Evolutionary conservation across 2,329 filamentous ascomycete genomes (phyloP), one percentile per base, ranked within the genome.

Genomic region (Lecanicillium sp.): DNA sequence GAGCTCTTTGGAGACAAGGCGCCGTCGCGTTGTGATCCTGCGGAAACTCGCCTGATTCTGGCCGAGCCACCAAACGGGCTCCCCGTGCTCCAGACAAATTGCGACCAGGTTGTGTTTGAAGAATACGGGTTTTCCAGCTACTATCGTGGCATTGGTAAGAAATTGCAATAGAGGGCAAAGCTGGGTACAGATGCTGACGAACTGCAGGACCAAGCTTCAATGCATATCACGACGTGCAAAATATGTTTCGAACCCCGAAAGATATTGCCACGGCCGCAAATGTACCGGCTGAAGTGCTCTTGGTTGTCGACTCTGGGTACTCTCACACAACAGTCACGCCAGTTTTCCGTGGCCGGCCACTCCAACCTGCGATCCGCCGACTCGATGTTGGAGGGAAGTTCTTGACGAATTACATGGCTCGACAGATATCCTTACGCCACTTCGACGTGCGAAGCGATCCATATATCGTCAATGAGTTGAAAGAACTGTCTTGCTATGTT

Each of bases 51-150:
- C 34, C 64, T 98, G 41, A 65, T 98, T 4, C 72, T 97, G 36
- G 80, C 85, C 2, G 92, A 98, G 60, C 84, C 87, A 33, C 83
- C 88, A 4, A 95, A 94, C 61, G 80, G 82, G 4, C 72, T 94
- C 40, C 80, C 83, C 1, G 79, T 80, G 11, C 64, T 98, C 46
- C 88, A 96, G 61, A 77, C 81, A 29, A 92, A 96, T 57, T 88
- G 87, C 50, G 92, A 98, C 55, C 90, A 98, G 66, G 87, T 98
- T 55, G 78, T 97, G 2, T 97, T 98, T 67, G 92, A 98, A 57
- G 89, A 97, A 57, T 98, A 92, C 65, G 87, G 87, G 3, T 98
- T 98, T 61, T 77, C 82, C 10, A 83, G 84, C 48, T 94, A 94
- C 62, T 84, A 83, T 47, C 78, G 92, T 44, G 81, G 77, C 41